These are phyloP conservation scores for Neofusicoccum ribis DNA, from an alignment of 2,329 filamentous ascomycete species.

Conservation along the genomic window DNA sequence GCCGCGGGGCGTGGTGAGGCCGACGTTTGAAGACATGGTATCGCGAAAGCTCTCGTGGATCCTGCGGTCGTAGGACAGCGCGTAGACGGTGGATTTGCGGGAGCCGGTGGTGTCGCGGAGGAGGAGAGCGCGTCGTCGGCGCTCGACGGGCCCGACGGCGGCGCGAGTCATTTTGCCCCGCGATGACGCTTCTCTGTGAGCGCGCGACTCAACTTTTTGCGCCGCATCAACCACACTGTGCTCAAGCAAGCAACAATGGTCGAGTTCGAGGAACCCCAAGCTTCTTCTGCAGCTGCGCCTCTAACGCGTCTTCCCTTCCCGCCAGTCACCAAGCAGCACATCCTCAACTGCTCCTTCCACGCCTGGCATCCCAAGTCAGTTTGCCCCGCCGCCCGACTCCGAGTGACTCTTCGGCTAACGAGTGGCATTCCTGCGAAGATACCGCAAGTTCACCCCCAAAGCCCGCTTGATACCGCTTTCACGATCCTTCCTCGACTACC, in stretches of 20 bases:
- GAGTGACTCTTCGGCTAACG: neutral
- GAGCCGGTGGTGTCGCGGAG: neutral
- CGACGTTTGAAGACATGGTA: constrained; percentile 93
- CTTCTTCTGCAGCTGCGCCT: neutral
- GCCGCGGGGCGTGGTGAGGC: constrained; percentile 88
- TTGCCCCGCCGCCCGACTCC: neutral
- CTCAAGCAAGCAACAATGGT: neutral
- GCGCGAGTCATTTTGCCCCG: constrained; percentile 18
- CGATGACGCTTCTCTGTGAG: constrained; percentile 7
- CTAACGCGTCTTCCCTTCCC: constrained; percentile 66
- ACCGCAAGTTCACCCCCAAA: constrained; percentile 78
- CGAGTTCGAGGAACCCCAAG: neutral
- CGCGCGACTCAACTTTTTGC: neutral
- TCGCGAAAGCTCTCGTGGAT: neutral
- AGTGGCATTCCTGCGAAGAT: constrained; percentile 51
- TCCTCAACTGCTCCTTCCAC: constrained; percentile 92
- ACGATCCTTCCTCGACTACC: constrained; percentile 75
- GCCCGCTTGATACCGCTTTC: constrained; percentile 80
- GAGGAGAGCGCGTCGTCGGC: neutral
- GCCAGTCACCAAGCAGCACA: constrained; percentile 80
- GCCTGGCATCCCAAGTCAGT: constrained; percentile 77
- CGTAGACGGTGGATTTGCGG: neutral
- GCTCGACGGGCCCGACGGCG: neutral
- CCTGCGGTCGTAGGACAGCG: neutral
- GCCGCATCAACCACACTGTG: neutral